Base-by-base conservation (phyloP, 306 rosid genomes). In the Begonia fuchsioides region DNA sequence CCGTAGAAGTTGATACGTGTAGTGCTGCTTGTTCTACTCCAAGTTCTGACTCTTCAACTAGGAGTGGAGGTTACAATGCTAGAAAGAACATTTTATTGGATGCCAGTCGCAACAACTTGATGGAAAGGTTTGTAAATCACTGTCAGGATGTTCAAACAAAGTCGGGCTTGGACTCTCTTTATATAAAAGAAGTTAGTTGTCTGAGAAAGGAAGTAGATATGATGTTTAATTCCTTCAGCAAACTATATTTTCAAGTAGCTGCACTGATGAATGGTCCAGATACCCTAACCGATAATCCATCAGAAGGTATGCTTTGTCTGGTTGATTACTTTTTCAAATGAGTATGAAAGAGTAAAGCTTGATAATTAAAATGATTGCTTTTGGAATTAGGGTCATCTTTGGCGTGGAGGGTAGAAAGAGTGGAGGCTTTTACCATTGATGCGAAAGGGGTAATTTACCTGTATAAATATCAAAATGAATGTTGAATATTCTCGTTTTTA, bases 1-100 rank as follows among this genome's bases (percentile, higher is more conserved):
- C 66, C 40, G 46, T 54, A 32, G 71, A 68, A 67, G 72, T 64
- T 46, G 90, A 76, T 70, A 70, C 66, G 40, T 74, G 62, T 66
- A 78, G 75, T 52, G 38, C 70, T 44, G 95, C 76, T 62, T 68
- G 69, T 63, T 74, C 94, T 43, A 50, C 45, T 46, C 81, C 93
- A 47, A 41, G 72, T 66, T 80, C 80, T 44, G 90, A 72, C 54
- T 51, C 59, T 43, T 78, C 90, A 59, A 57, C 66, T 15, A 73
- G 66, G 58, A 63, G 66, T 63, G 73, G 44, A 56, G 64, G 55
- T 68, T 76, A 77, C 5, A 71, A 63, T 51, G 70, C 54, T 45
- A 59, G 48, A 51, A 51, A 19, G 32, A 53, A 51, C 17, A 60
- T 47, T 12, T 66, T 59, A 55, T 32, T 65, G n/a, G 18, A 50